Percentiles rank a stretch among this genome's conserved stretches.
Evolutionary conservation across 768 basidiomycete genomes (phyloP).

Genomic region (Lepiota venenata): DNA sequence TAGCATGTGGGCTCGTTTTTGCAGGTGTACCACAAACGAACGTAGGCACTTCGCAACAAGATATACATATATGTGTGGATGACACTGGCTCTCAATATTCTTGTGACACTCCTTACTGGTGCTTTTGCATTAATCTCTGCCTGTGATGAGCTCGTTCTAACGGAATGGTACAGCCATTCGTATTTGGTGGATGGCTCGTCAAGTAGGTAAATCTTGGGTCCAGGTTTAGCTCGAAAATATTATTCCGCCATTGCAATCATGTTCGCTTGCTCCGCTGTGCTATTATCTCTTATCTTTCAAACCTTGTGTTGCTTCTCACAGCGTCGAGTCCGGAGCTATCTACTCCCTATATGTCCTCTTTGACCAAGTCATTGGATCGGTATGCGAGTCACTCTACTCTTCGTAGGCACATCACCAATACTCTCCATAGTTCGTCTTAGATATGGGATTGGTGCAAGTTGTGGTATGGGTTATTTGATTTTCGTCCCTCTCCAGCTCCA

Average conservation of each 20-base stretch:
- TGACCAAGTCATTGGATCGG: not conserved
- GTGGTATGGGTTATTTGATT: not conserved
- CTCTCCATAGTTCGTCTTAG: slow-evolving; percentile 12
- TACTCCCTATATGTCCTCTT: slow-evolving; percentile 22
- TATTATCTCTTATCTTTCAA: not conserved
- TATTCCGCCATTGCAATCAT: slow-evolving; percentile 31
- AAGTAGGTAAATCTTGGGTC: slow-evolving; percentile 23
- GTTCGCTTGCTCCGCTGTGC: slow-evolving; percentile 19
- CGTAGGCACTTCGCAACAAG: not conserved
- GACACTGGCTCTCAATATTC: slow-evolving; percentile 30
- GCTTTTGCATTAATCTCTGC: not conserved
- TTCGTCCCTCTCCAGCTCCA: not conserved
- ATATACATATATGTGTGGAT: slow-evolving; percentile 30
- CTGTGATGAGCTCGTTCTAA: not conserved
- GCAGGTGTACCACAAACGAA: not conserved
- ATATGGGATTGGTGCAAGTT: slow-evolving; percentile 24
- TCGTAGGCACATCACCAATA: not conserved
- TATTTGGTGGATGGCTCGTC: slow-evolving; percentile 30
- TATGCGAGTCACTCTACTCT: too few relatives aligned
- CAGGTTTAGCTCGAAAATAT: slow-evolving; percentile 26
- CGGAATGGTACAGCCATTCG: slow-evolving; percentile 23
- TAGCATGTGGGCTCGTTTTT: slow-evolving; percentile 19
- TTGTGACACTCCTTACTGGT: slow-evolving; percentile 33
- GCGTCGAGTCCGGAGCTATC: slow-evolving; percentile 35
- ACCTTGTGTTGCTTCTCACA: too few relatives aligned